These are phyloP conservation scores for Dalechampia spathulata DNA, from an alignment of 441 rosid genomes.

Conservation along the genomic window DNA sequence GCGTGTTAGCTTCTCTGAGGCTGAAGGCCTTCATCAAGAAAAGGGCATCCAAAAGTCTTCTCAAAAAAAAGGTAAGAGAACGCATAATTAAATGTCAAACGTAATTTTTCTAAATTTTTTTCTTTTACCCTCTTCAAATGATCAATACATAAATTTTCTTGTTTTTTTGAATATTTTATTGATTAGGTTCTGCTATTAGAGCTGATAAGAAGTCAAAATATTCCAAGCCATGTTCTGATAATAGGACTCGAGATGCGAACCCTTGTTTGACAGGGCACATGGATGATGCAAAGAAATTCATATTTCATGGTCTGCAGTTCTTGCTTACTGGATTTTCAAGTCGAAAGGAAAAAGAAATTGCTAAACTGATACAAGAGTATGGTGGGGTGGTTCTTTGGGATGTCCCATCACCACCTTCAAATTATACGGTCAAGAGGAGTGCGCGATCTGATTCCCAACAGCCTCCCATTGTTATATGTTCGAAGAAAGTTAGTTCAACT, in stretches of 20 bases:
- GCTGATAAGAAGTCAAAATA: constrained; percentile 23
- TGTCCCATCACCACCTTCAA: constrained; percentile 35
- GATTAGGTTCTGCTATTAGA: constrained; percentile 20
- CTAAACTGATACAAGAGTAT: constrained; percentile 33
- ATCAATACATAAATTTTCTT: not conserved
- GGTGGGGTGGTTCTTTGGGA: constrained; percentile 53
- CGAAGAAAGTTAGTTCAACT: constrained; percentile 43
- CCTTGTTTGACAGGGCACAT: constrained; percentile 10
- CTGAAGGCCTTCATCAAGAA: constrained; percentile 19
- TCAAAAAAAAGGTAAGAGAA: constrained; percentile 22
- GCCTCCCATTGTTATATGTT: constrained; percentile 42
- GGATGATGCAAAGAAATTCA: constrained; percentile 20
- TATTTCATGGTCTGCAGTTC: constrained; percentile 46
- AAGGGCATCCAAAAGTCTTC: constrained; percentile 15
- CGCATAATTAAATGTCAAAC: not conserved
- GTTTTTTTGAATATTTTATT: not conserved
- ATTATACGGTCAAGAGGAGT: constrained; percentile 25
- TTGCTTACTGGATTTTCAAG: constrained; percentile 59
- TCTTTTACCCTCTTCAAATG: constrained; percentile 1
- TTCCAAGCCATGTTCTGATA: constrained; percentile 16
- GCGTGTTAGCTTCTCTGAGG: constrained; percentile 36
- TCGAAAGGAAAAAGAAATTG: constrained; percentile 40
- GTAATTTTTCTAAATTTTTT: no score
- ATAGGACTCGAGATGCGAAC: constrained; percentile 17
- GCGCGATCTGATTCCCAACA: constrained; percentile 19